These are phyloP conservation scores for Aspergillus hortae DNA, from an alignment of 2,329 filamentous ascomycete genomes.

Conservation along the genomic window DNA sequence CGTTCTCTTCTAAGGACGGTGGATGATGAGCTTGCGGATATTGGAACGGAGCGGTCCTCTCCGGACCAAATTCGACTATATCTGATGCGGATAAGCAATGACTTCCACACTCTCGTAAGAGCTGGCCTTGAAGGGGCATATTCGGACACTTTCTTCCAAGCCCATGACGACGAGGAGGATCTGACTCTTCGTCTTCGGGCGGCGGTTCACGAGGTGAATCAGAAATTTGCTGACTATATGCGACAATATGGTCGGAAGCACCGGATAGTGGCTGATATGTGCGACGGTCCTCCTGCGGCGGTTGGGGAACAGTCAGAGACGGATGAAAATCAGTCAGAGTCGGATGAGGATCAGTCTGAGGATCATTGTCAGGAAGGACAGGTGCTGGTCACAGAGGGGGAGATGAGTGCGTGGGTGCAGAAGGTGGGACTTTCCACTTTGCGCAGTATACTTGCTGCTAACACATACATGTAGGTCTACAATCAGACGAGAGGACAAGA, in stretches of 20 bases:
- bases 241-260: conserved; percentile 14
- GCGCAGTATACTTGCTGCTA: neutral
- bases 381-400: neutral
- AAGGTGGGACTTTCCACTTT: neutral
- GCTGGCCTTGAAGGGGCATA: conserved; percentile 22
- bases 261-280: conserved; percentile 4
- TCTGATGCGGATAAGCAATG: conserved; percentile 16
- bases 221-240: conserved; percentile 17
- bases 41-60: conserved; percentile 13
- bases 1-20: conserved; percentile 8
- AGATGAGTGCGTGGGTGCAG: neutral
- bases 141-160: conserved; percentile 11
- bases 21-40: conserved; percentile 9
- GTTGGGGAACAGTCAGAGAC: no score
- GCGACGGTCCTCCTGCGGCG: no score
- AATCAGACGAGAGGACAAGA: conserved; percentile 22
- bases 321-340: no score
- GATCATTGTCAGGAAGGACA: neutral
- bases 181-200: conserved; percentile 14
- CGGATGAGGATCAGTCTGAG: neutral
- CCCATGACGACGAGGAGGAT: neutral
- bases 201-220: conserved; percentile 17
- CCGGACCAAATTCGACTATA: conserved; percentile 17
- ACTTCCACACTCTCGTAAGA: conserved; percentile 16
- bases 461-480: conserved; percentile 18